Percentiles rank a stretch among this genome's conserved stretches.
phyloP scores from a whole-genome alignment of 192 early-diverging fungal genomes.

The Coemansia guatemalensis region DNA sequence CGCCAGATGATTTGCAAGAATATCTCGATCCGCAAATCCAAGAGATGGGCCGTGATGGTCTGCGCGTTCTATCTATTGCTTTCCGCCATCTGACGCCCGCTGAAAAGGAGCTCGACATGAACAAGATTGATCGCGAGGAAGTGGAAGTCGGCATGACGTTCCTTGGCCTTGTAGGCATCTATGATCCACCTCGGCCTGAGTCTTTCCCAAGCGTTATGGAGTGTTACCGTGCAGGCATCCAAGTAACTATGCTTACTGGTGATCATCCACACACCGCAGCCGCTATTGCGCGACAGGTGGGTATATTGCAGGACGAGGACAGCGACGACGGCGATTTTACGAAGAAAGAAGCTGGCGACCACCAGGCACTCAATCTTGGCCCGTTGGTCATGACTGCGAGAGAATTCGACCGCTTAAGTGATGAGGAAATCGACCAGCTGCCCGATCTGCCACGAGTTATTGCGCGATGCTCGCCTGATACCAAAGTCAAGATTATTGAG shows the following conservation, averaged over 20 bases:
- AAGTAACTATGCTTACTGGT: constrained; percentile 95
- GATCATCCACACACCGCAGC: constrained; percentile 90
- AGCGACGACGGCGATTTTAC: constrained; percentile 25
- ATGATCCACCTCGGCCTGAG: constrained; percentile 85
- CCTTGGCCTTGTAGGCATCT: constrained; percentile 87
- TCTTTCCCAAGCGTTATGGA: constrained; percentile 64
- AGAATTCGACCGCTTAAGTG: constrained; percentile 82
- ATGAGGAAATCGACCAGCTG: constrained; percentile 77
- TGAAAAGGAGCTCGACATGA: constrained; percentile 35
- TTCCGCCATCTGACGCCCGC: constrained; percentile 54
- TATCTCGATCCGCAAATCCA: constrained; percentile 63
- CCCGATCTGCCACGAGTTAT: constrained; percentile 84
- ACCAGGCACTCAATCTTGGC: constrained; percentile 35
- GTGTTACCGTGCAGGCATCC: constrained; percentile 90
- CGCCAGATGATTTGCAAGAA: constrained; percentile 41
- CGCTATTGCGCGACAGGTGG: constrained; percentile 88
- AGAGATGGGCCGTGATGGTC: constrained; percentile 71
- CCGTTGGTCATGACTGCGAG: constrained; percentile 77
- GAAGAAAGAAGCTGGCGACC: neutral
- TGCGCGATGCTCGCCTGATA: constrained; percentile 92
- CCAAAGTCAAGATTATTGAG: constrained; percentile 96
- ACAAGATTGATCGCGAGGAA: constrained; percentile 56
- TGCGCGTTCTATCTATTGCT: constrained; percentile 86
- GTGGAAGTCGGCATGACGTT: constrained; percentile 75
- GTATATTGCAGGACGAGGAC: constrained; percentile 62